Conservation (phyloP, 768 basidiomycete genomes). For the Crucibulum laeve region DNA sequence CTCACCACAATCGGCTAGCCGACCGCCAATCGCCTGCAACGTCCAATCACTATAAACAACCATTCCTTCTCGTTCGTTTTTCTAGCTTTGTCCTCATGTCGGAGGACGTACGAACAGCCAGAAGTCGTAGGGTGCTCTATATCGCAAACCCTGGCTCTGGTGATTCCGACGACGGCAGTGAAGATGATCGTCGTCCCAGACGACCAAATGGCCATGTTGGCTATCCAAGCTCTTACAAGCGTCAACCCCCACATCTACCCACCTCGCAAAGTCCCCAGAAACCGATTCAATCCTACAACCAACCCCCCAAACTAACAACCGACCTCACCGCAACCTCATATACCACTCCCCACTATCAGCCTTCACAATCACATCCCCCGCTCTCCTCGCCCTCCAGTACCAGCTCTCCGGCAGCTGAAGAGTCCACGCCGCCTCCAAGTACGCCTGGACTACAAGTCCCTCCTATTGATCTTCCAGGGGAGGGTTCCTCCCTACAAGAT, state of each 20-base stretch:
- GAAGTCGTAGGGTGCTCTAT: conserved; percentile 41
- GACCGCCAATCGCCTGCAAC: conserved; percentile 4
- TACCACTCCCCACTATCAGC: conserved; percentile 24
- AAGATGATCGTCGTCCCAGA: conserved; percentile 16
- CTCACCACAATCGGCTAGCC: conserved; percentile 8
- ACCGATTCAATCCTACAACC: conserved; percentile 11
- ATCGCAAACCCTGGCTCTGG: conserved; percentile 61
- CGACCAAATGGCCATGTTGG: conserved; percentile 7
- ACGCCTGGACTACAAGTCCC: conserved; percentile 40
- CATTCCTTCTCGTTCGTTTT: conserved; percentile 1
- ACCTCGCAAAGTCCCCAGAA: conserved; percentile 8
- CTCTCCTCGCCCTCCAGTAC: conserved; percentile 69
- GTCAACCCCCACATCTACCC: conserved; percentile 9
- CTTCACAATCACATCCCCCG: conserved; percentile 43
- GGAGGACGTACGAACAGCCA: conserved; percentile 47
- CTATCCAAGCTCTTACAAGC: conserved; percentile 7
- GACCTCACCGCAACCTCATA: conserved; percentile 17
- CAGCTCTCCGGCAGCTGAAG: conserved; percentile 55
- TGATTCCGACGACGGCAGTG: conserved; percentile 27
- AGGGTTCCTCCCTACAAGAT: conserved; percentile 1
- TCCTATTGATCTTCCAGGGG: conserved; percentile 10
- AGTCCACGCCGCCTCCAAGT: conserved; percentile 68
- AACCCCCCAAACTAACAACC: conserved; percentile 21
- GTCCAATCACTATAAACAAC: background rate
- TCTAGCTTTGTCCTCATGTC: conserved; percentile 39